Conservation (phyloP, 208 protist species). For the Trypanosoma mega region DNA sequence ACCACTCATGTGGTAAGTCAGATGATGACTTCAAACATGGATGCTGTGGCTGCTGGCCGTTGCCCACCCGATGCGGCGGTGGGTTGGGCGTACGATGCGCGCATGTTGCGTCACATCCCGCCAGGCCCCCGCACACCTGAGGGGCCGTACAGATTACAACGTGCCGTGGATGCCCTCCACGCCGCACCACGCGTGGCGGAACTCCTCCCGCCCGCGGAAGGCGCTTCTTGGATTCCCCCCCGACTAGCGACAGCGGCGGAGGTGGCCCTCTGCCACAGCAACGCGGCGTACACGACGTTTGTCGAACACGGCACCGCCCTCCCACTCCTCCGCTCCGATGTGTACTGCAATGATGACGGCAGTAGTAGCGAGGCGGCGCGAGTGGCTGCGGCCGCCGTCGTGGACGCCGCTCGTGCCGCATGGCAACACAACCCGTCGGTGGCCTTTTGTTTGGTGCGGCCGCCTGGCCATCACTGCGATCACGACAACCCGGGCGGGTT, state of each 20-base stretch:
- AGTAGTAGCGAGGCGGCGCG: constrained; percentile 56
- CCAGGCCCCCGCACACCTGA: constrained; percentile 55
- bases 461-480: constrained; percentile 90
- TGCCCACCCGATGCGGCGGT: constrained; percentile 50
- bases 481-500: constrained; percentile 69
- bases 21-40: neutral
- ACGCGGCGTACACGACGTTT: constrained; percentile 43
- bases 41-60: too few species aligned
- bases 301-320: constrained; percentile 46
- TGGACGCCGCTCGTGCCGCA: constrained; percentile 51
- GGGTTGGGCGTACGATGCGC: constrained; percentile 63
- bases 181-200: constrained; percentile 38
- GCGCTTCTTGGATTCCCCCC: constrained; percentile 39
- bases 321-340: constrained; percentile 53
- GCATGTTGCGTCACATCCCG: constrained; percentile 62
- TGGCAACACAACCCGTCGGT: constrained; percentile 36
- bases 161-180: constrained; percentile 55
- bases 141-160: constrained; percentile 60
- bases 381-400: constrained; percentile 59
- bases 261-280: constrained; percentile 59
- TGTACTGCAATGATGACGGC: constrained; percentile 65
- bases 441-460: constrained; percentile 82
- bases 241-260: constrained; percentile 62
- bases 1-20: neutral
- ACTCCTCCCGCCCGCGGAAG: constrained; percentile 37